Percentiles rank a stretch among this genome's conserved stretches.
Conservation (phyloP, 768 basidiomycete species). For the Pisolithus orientalis region DNA sequence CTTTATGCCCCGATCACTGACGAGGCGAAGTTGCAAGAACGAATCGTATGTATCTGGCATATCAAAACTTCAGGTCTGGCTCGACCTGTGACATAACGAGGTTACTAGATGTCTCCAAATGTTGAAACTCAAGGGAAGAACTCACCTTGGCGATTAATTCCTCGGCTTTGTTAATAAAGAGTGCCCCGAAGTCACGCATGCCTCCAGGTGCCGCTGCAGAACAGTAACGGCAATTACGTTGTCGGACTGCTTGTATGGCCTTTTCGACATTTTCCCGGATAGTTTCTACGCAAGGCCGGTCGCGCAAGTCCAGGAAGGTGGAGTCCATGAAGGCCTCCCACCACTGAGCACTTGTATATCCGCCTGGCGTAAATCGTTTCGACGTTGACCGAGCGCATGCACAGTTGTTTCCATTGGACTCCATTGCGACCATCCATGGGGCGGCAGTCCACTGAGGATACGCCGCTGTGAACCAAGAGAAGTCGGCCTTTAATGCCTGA, state of each 20-base stretch:
- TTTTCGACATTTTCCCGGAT: slow-evolving; percentile 1
- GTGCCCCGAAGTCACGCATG: slow-evolving; percentile 8
- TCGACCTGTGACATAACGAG: too few relatives aligned
- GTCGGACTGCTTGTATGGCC: background rate
- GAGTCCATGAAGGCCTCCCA: slow-evolving; percentile 17
- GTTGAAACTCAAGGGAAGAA: background rate
- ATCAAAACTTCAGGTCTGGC: too few relatives aligned
- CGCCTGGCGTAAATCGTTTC: background rate
- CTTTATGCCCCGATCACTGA: too few relatives aligned
- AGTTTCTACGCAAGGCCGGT: slow-evolving; percentile 11
- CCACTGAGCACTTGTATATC: slow-evolving; percentile 1
- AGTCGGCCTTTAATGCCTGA: slow-evolving; percentile 1
- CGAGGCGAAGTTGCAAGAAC: too few relatives aligned
- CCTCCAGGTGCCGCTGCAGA: slow-evolving; percentile 1
- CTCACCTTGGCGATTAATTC: slow-evolving; percentile 8
- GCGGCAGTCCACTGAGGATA: background rate
- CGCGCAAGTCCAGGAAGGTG: slow-evolving; percentile 7
- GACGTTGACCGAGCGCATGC: background rate
- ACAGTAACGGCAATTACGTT: background rate
- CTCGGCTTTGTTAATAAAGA: slow-evolving; percentile 11
- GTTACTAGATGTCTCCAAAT: too few relatives aligned
- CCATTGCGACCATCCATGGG: background rate
- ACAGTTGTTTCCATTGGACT: background rate
- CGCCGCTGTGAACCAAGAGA: slow-evolving; percentile 10
- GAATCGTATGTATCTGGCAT: too few relatives aligned